Base-by-base conservation (phyloP, 306 rosid genomes). In the Sophora flavescens region DNA sequence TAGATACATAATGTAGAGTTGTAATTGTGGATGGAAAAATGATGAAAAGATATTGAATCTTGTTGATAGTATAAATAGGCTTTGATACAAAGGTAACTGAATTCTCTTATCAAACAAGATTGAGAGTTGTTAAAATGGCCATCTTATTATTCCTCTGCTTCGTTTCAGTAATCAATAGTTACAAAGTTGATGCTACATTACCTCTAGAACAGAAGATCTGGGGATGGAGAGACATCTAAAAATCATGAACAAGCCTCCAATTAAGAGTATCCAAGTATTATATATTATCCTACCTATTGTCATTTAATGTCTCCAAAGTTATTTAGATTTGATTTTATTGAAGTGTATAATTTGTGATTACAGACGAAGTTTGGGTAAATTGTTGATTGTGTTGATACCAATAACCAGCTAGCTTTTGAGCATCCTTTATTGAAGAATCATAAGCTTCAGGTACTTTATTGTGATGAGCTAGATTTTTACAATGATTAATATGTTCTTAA, bases 341-440 rank as follows among this genome's bases (percentile, higher is more conserved):
- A 70, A 70, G 35, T 6, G 1, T 35, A 68, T 15, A 14, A 18
- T 70, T 36, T 52, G 63, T 52, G 16, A 5, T 36, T 17, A 6
- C 51, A 70, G 75, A 53, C 35, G 0, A 5, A 70, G 18, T 16
- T 10, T 16, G 63, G 75, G 33, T 8, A 52, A 53, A 53, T 36
- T 16, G 30, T 70, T 53, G 75, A 70, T 53, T 70, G 75, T 52
- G 33, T 70, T 53, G 63, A 70, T 17, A 53, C 53, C 38, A 14
- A 70, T 3, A 70, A 53, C 51, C 75, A 70, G 36, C 75, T 63
- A 35, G 75, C 63, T 52, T 52, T 70, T 36, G 48, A 71, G 65
- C 65, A 54, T 12, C 76, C 65, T 71, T 69, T 69, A 8, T 12
- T 69, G 5, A 69, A 33, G 47, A 56, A 54, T 56, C 76, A 71